Evolutionary conservation across 352 stramenopile genomes (phyloP), one percentile per base, ranked within the genome.

Genomic region (Phytophthora sojae): DNA sequence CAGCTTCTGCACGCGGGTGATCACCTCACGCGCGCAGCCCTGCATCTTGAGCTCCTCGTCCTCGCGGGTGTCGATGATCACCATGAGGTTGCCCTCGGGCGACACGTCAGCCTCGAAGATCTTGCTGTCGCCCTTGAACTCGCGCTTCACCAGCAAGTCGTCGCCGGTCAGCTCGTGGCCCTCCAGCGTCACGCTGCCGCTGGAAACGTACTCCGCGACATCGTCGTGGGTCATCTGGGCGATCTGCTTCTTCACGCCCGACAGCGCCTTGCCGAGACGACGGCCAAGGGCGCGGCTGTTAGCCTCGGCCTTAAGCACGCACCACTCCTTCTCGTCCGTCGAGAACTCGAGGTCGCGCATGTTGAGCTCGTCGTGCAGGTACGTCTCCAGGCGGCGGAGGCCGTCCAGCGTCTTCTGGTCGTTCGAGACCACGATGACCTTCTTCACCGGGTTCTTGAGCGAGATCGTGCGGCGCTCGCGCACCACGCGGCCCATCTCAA

Each of bases 331-430:
- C 69, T 98, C 93, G 57, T 98, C 88, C 23, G 74, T 86, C 50
- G 89, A 88, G 50, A 99, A 92, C 39, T 95, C 81, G 47, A 99
- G 88, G 62, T 99, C 86, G 29, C 78, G 93, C 89, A 92, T 95
- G 89, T 99, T 99, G 25, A 99, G 84, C 85, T 99, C 98, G 35
- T 97, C 93, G 58, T 99, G 80, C 58, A 99, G 94, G 85, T 99
- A 99, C 57, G 81, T 85, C 69, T 96, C 79, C 17, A 99, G 80
- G 49, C 77, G 82, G 57, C 94, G 68, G 4, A 98, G 80, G 9
- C 89, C 89, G 6, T 86, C 79, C 21, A 98, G 75, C 7, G 92
- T 76, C 15, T 66, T 78, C 35, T 95, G 81, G 66, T 99, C 87
- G 25, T 86, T 92, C 61, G 90, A 94, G 57, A 99, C 96, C 21